These are phyloP conservation scores for Hypoxylon crocopeplum DNA, from an alignment of 495 filamentous ascomycete species.

Conservation along the genomic window DNA sequence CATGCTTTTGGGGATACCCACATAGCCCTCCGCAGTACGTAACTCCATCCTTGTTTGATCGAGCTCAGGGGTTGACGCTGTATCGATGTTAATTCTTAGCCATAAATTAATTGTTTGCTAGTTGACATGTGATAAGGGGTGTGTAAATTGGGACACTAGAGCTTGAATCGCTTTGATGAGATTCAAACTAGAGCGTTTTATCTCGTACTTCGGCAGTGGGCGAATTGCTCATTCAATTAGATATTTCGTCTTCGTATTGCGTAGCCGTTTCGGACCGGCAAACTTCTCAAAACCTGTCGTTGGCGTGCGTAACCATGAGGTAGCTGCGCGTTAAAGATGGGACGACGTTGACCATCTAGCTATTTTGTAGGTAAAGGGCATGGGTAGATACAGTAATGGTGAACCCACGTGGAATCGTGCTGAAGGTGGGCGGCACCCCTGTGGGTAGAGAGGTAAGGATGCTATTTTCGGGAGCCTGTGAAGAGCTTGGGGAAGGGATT, in stretches of 20 bases:
- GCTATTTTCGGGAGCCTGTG: conserved; percentile 6
- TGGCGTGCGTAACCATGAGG: too few species aligned
- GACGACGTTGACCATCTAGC: neutral
- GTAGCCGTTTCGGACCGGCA: too few species aligned
- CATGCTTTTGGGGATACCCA: conserved; percentile 13
- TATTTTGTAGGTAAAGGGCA: neutral
- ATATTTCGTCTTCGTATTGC: too few species aligned
- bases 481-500: conserved; percentile 20
- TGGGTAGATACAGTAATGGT: neutral
- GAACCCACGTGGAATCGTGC: conserved; percentile 20
- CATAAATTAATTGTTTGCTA: conserved; percentile 13
- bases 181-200: neutral
- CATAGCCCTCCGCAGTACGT: conserved; percentile 11
- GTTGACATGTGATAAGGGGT: conserved; percentile 20
- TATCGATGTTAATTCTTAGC: conserved; percentile 12
- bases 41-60: neutral
- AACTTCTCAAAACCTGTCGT: too few species aligned
- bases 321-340: neutral
- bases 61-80: neutral
- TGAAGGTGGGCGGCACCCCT: conserved; percentile 31
- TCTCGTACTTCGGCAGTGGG: neutral
- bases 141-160: neutral
- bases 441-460: conserved; percentile 23
- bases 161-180: conserved; percentile 10
- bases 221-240: too few species aligned